Percentiles rank a stretch among this genome's conserved stretches.
Evolutionary conservation across 495 filamentous ascomycete genomes (phyloP).

Genomic region (Penicillium bialowiezense): DNA sequence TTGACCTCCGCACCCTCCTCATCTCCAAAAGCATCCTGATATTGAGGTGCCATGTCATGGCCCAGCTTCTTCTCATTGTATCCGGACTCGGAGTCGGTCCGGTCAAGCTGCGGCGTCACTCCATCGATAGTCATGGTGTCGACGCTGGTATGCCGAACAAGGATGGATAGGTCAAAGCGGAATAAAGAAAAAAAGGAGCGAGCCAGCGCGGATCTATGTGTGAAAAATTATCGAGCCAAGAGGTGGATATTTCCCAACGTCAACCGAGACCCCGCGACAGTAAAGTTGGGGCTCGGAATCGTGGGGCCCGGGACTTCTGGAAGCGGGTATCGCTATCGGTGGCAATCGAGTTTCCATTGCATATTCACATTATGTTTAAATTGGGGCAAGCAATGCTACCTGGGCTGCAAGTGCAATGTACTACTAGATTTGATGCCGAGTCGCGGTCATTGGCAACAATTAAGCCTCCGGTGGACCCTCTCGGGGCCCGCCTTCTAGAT

Average conservation of each 20-base stretch:
- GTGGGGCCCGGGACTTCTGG: slow-evolving; percentile 18
- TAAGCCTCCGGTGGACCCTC: slow-evolving; percentile 17
- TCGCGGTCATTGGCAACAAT: slow-evolving; percentile 9
- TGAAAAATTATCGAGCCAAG: slow-evolving; percentile 11
- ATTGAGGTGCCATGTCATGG: slow-evolving; percentile 11
- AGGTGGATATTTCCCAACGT: slow-evolving; percentile 18
- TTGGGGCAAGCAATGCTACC: no score
- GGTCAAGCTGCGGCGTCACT: slow-evolving; percentile 12
- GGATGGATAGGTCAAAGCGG: neutral
- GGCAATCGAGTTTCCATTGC: slow-evolving; percentile 11
- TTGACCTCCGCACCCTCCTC: slow-evolving; percentile 38
- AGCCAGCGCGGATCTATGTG: slow-evolving; percentile 15
- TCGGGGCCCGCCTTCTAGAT: neutral
- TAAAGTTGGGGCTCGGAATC: slow-evolving; percentile 14
- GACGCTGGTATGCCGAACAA: neutral
- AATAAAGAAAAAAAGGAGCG: neutral
- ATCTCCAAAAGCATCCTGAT: slow-evolving; percentile 37
- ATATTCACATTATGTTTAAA: slow-evolving; percentile 7
- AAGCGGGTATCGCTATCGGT: slow-evolving; percentile 14
- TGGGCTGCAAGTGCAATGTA: no score
- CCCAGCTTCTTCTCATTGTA: slow-evolving; percentile 19
- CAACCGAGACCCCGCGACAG: slow-evolving; percentile 20
- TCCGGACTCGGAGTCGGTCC: slow-evolving; percentile 19
- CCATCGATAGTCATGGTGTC: slow-evolving; percentile 19
- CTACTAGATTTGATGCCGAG: no score